Evolutionary conservation across 2,329 filamentous ascomycete species (phyloP).

Genomic region (Sclerotinia spermophila): DNA sequence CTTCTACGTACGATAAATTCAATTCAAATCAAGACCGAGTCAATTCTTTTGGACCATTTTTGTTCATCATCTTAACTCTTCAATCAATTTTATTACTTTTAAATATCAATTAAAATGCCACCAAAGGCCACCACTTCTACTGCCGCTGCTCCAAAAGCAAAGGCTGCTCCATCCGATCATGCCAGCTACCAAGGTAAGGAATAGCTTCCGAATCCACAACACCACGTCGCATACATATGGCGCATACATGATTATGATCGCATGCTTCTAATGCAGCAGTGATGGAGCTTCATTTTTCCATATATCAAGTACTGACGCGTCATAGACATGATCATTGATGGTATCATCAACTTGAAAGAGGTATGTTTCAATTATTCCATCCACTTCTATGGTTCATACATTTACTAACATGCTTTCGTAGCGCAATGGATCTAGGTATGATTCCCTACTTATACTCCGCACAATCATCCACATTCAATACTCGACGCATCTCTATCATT

Average conservation of each 20-base stretch:
- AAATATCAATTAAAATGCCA: conserved; percentile 49
- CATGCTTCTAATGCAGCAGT: conserved; percentile 50
- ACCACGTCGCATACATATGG: conserved; percentile 44
- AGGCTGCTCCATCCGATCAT: conserved; percentile 52
- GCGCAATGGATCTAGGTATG: conserved; percentile 38
- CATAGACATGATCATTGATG: conserved; percentile 38
- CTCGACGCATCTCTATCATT: conserved; percentile 30
- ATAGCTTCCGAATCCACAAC: conserved; percentile 40
- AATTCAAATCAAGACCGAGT: neutral
- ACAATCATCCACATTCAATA: conserved; percentile 1
- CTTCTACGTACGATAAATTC: neutral
- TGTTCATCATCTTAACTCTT: neutral
- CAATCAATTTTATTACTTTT: conserved; percentile 11
- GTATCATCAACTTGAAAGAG: conserved; percentile 37
- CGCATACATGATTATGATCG: conserved; percentile 44
- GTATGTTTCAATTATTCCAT: conserved; percentile 26
- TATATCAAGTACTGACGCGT: conserved; percentile 27
- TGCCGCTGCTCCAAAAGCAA: conserved; percentile 51
- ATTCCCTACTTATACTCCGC: conserved; percentile 12
- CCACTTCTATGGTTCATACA: neutral
- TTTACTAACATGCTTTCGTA: conserved; percentile 25
- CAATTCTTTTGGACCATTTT: neutral
- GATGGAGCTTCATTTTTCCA: conserved; percentile 32
- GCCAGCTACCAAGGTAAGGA: conserved; percentile 64
- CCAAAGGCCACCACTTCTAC: conserved; percentile 57